These are phyloP conservation scores for Trichosporon asahii DNA, from an alignment of 1,284 basidiomycete genomes.

Conservation along the genomic window DNA sequence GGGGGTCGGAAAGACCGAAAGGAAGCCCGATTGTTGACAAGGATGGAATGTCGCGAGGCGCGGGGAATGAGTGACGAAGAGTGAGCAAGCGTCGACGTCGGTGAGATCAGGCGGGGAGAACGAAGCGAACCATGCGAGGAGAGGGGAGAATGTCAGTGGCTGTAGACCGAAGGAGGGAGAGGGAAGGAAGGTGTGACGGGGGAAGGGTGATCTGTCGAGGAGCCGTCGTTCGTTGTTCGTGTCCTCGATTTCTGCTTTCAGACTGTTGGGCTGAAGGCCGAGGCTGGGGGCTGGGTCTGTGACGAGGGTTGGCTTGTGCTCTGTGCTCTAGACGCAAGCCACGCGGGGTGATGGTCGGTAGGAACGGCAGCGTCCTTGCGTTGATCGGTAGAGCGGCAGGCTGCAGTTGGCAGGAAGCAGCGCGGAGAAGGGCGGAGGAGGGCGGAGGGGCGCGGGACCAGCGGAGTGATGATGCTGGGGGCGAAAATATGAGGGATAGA, in stretches of 20 bases:
- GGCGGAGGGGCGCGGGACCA: background rate
- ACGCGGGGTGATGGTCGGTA: background rate
- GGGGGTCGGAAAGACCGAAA: background rate
- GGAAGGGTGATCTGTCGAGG: background rate
- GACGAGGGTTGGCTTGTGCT: background rate
- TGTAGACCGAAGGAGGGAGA: background rate
- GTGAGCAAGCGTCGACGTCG: background rate
- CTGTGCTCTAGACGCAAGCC: background rate
- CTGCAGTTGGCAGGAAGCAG: background rate
- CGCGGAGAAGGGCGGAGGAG: background rate
- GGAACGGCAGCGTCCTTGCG: background rate
- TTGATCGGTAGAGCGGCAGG: background rate
- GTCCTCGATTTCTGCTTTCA: slow-evolving; percentile 1
- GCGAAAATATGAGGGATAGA: background rate
- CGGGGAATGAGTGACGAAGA: background rate
- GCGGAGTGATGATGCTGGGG: background rate
- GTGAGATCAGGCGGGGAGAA: background rate
- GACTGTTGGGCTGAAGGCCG: background rate
- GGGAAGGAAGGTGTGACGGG: background rate
- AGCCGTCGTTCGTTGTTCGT: background rate
- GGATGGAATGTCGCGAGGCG: background rate
- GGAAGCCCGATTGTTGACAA: slow-evolving; percentile 2
- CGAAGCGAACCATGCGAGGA: background rate
- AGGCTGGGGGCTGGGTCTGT: background rate
- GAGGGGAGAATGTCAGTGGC: background rate